Base-by-base conservation (phyloP, 169 alveolate species). In the Plasmodium adleri region DNA sequence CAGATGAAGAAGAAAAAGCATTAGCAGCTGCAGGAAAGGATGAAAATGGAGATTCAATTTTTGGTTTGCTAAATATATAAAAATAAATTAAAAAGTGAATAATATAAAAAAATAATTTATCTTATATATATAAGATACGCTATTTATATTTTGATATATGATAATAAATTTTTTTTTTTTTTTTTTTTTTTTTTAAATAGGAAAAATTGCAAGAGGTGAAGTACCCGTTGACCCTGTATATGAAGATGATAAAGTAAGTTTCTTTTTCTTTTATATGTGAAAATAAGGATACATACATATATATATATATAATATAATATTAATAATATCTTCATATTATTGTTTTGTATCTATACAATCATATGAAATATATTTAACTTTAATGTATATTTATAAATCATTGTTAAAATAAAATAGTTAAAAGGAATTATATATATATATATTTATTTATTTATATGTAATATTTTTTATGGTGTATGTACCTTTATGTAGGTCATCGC, bases 401-500 rank as follows among this genome's bases (percentile, higher is more conserved):
- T 10, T 12, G 59, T 50, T 50, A n/a, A n/a, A 12, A 50, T n/a
- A 50, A 50, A 50, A n/a, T 50, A 1, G 5, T 50, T 50, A 1
- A 10, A 12, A 0, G 20, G 59, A 50, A 50, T 12, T 49, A 12
- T 12, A 12, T 12, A 12, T 12, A 49, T 12, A 12, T 52, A 52
- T 15, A 52, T 13, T 0, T 60, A 60, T 64, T 49, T 26, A 13
- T 32, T n/a, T 24, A 32, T 64, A 26, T 64, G 39, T 64, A 8
- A 10, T 64, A 64, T 28, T 28, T 28, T 28, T 28, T 28, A 28
- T 28, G 43, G 43, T 28, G 43, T 28, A 28, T 28, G 43, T 28
- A 28, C 43, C 7, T 28, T 28, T 64, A 12, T 64, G 5, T 64
- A 89, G 95, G 95, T 97, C 43, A 76, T 97, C 54, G 98, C 99